These are phyloP conservation scores for Nigrospora oryzae DNA, from an alignment of 2,329 filamentous ascomycete species.

Conservation along the genomic window DNA sequence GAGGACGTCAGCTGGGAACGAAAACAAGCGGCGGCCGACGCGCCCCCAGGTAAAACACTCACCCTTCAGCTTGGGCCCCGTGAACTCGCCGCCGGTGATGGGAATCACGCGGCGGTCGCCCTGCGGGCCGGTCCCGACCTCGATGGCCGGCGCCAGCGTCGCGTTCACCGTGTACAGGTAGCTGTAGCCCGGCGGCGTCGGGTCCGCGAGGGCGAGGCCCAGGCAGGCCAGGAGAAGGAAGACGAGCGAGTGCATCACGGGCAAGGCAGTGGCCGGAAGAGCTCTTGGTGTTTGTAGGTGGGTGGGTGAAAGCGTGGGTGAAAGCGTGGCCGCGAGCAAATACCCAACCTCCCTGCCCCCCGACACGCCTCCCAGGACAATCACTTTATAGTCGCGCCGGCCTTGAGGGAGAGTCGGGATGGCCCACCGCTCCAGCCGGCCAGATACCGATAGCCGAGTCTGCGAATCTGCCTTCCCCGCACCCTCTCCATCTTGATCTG, in stretches of 20 bases:
- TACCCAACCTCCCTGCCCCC: too few relatives aligned
- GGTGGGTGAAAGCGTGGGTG: too few relatives aligned
- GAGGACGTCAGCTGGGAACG: background rate
- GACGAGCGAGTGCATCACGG: background rate
- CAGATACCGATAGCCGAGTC: too few relatives aligned
- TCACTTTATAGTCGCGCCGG: too few relatives aligned
- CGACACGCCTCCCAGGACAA: too few relatives aligned
- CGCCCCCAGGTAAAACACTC: background rate
- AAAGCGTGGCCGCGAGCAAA: too few relatives aligned
- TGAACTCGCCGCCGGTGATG: constrained; percentile 17
- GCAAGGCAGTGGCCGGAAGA: background rate
- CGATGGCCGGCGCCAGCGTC: constrained; percentile 11
- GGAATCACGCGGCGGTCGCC: constrained; percentile 15
- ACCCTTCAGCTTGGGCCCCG: constrained; percentile 12
- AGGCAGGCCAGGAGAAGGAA: background rate
- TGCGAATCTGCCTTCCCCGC: too few relatives aligned
- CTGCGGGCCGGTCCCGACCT: constrained; percentile 13
- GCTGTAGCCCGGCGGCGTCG: constrained; percentile 11
- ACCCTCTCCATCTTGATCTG: too few relatives aligned
- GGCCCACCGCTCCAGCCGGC: too few relatives aligned
- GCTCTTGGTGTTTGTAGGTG: background rate
- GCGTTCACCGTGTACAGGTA: constrained; percentile 19
- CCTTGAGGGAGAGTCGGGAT: too few relatives aligned
- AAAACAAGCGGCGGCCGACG: background rate
- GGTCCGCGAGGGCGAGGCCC: background rate